Percentiles rank a stretch among this genome's conserved stretches.
phyloP scores from a whole-genome alignment of 805 yeast species.

The Metschnikowia peoriensis region DNA sequence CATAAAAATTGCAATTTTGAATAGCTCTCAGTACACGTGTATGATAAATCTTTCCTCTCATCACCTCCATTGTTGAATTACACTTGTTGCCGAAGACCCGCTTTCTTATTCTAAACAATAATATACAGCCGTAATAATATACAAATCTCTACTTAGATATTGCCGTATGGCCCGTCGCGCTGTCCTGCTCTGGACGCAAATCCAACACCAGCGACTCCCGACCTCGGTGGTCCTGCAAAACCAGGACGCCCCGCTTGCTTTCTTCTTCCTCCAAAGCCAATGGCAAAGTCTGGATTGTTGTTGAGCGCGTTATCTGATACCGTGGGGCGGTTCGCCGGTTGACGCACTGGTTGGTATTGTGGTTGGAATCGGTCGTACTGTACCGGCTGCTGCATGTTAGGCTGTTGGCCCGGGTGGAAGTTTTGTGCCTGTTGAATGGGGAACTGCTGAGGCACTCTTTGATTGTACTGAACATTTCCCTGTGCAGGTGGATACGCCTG shows the following conservation, averaged over 20 bases:
- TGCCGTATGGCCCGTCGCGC: conserved; percentile 9
- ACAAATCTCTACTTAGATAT: background rate
- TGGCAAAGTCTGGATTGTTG: conserved; percentile 40
- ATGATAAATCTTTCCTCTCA: too few species aligned
- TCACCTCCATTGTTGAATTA: too few species aligned
- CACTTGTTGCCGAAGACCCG: too few species aligned
- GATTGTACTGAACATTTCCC: background rate
- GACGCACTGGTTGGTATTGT: conserved; percentile 11
- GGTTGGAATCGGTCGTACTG: conserved; percentile 7
- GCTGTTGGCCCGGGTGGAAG: background rate
- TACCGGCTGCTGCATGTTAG: background rate
- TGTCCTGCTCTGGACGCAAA: background rate
- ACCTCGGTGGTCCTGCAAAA: background rate
- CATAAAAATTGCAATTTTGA: too few species aligned
- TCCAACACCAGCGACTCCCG: conserved; percentile 11
- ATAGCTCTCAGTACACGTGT: too few species aligned
- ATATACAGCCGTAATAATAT: background rate
- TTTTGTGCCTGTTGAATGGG: background rate
- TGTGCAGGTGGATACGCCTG: conserved; percentile 2
- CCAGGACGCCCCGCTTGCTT: conserved; percentile 13
- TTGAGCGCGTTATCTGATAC: conserved; percentile 39
- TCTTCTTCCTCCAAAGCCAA: conserved; percentile 24
- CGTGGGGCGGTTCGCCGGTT: conserved; percentile 26
- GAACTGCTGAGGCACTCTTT: background rate
- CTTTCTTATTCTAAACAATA: background rate